A percentile compares a stretch with the other conserved stretches of the same genome.
These are phyloP conservation scores for Epichloe typhina DNA, from an alignment of 2,329 filamentous ascomycete species.

Conservation along the genomic window DNA sequence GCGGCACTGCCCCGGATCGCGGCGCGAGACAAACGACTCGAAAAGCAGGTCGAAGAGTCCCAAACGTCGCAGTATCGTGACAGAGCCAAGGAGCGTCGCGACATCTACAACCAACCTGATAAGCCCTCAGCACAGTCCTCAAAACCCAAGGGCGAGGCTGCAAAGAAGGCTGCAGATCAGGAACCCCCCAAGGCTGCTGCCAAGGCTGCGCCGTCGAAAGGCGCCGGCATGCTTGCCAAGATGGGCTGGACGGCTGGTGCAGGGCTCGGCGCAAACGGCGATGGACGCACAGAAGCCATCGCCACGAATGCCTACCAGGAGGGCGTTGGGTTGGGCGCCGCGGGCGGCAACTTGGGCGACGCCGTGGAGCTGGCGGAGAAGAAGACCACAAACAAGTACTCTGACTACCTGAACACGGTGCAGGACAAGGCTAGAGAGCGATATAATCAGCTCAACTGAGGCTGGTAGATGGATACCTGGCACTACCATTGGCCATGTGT, in stretches of 20 bases:
- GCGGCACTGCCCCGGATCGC: slow-evolving; percentile 29
- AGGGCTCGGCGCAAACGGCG: slow-evolving; percentile 50
- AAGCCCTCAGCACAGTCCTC: slow-evolving; percentile 29
- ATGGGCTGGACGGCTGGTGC: slow-evolving; percentile 58
- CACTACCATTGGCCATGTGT: too few relatives aligned
- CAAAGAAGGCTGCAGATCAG: slow-evolving; percentile 7
- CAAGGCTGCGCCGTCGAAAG: slow-evolving; percentile 39
- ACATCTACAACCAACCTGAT: slow-evolving; percentile 47
- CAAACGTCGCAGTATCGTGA: slow-evolving; percentile 41
- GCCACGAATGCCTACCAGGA: slow-evolving; percentile 51
- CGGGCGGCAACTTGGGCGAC: slow-evolving; percentile 57
- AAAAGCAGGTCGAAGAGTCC: slow-evolving; percentile 16
- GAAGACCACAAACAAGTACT: slow-evolving; percentile 46
- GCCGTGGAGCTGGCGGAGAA: slow-evolving; percentile 49
- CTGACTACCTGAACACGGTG: slow-evolving; percentile 49
- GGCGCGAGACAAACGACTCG: slow-evolving; percentile 23
- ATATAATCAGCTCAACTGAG: slow-evolving; percentile 38
- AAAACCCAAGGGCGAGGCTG: slow-evolving; percentile 23
- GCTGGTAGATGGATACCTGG: too few relatives aligned
- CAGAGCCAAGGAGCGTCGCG: slow-evolving; percentile 52
- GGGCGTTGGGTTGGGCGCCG: slow-evolving; percentile 56
- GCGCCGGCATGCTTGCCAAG: slow-evolving; percentile 54
- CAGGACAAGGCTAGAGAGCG: slow-evolving; percentile 55
- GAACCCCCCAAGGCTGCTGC: slow-evolving; percentile 10
- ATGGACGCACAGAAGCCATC: slow-evolving; percentile 50